Evolutionary conservation across 108 stramenopile species (phyloP), one percentile per base, ranked within the genome.

Genomic region (Pseudonitzschia pungens): DNA sequence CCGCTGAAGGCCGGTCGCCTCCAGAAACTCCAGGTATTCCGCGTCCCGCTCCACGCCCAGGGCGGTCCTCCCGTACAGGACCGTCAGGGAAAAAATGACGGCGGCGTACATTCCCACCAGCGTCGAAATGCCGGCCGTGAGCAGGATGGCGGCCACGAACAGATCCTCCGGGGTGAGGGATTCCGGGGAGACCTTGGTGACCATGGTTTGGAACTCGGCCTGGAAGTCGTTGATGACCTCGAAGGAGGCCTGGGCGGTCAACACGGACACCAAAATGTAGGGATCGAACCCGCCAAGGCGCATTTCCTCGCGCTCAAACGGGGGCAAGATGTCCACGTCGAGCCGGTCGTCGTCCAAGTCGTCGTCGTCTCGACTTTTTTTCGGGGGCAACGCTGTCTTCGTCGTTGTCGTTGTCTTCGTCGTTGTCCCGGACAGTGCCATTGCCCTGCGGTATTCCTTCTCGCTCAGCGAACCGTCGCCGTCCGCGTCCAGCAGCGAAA

Each of bases 61-160:
- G 50, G 76, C 70, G 7, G 76, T 66, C 55, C 71, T 77, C 24
- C 53, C 65, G 43, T 77, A 77, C 16, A 77, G 44, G 20, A 72
- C 54, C 18, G 43, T 44, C 31, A 77, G 36, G 0, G 53, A 59
- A 66, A 77, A 77, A 32, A 71, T 52, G 24, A 77, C 62, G 45
- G 76, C 71, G 9, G 76, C 53, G 28, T 77, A 71, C 15, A 65
- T n/a, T 14, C 76, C 76, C n/a, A 45, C 16, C 0, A 77, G 24
- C 54, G 51, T 36, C 6, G 70, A 52, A 16, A 58, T 18, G 8
- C 48, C 65, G 9, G 65, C 45, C 1, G 31, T 63, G 62, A 63
- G 8, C 54, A 55, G 2, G 4, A 55, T 12, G 22, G 20, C 2
- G 2, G 4, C n/a, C 2, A 26, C 26, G 54, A 7, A 24, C 54